Conservation (phyloP, 179 eudicot species). For the Carnegiea gigantea region DNA sequence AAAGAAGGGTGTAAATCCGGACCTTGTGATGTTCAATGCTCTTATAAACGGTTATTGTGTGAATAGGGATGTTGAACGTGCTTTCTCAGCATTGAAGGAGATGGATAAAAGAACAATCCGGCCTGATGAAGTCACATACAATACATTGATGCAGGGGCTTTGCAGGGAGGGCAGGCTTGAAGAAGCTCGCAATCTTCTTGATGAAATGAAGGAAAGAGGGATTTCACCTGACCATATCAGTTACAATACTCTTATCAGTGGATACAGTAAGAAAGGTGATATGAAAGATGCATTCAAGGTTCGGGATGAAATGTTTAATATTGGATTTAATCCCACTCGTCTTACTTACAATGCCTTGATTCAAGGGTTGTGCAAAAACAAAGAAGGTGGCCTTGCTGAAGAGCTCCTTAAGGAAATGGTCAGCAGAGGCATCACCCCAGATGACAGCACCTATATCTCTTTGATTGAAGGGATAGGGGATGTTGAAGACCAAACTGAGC, state of each 20-base stretch:
- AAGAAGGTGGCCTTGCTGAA: conserved; percentile 55
- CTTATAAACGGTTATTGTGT: conserved; percentile 69
- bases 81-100: conserved; percentile 47
- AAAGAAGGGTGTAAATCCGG: conserved; percentile 47
- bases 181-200: conserved; percentile 62
- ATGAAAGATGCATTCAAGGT: conserved; percentile 60
- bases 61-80: conserved; percentile 46
- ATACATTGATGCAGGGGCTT: conserved; percentile 69
- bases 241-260: conserved; percentile 71
- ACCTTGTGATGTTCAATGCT: conserved; percentile 70
- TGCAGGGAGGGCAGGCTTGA: conserved; percentile 63
- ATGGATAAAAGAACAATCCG: conserved; percentile 51
- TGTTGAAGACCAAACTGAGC: conserved; percentile 21
- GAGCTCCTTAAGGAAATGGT: conserved; percentile 75
- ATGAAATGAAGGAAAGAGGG: conserved; percentile 68
- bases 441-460: conserved; percentile 59
- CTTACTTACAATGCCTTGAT: conserved; percentile 77
- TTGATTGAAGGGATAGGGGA: conserved; percentile 59
- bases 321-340: conserved; percentile 66
- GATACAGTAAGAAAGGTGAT: conserved; percentile 76
- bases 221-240: conserved; percentile 68
- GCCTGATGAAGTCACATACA: conserved; percentile 79
- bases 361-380: conserved; percentile 60
- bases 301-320: conserved; percentile 65
- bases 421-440: conserved; percentile 60